These are phyloP conservation scores for Monilinia aucupariae DNA, from an alignment of 2,329 filamentous ascomycete species.

Conservation along the genomic window DNA sequence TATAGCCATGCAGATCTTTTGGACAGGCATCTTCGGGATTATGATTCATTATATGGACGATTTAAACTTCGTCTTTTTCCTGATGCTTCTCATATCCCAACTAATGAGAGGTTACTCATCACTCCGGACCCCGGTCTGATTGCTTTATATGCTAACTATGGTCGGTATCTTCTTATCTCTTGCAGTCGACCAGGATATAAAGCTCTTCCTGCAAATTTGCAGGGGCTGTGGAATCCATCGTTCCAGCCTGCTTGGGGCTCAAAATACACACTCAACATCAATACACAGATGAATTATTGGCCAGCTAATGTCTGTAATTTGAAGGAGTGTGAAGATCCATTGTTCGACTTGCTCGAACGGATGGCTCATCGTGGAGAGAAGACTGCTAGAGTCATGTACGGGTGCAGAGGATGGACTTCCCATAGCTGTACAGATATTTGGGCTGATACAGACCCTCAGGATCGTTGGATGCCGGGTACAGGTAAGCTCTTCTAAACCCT, in stretches of 20 bases:
- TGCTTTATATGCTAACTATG: conserved; percentile 38
- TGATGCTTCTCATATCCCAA: conserved; percentile 26
- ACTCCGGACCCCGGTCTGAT: conserved; percentile 24
- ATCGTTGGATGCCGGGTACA: conserved; percentile 34
- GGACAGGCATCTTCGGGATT: conserved; percentile 36
- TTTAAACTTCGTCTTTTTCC: conserved; percentile 31
- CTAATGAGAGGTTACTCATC: conserved; percentile 31
- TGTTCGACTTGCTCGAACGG: conserved; percentile 39
- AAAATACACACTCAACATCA: conserved; percentile 49
- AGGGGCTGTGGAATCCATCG: conserved; percentile 42
- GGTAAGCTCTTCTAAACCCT: conserved; percentile 19
- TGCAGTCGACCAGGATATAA: conserved; percentile 32
- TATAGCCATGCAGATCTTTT: conserved; percentile 22
- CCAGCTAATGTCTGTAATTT: conserved; percentile 33
- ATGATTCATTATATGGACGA: conserved; percentile 33
- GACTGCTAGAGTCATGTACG: conserved; percentile 34
- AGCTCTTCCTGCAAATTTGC: conserved; percentile 40
- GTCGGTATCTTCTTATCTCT: conserved; percentile 39
- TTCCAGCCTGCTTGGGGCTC: conserved; percentile 43
- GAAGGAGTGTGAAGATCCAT: conserved; percentile 37
- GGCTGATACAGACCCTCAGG: conserved; percentile 35
- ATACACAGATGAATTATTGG: conserved; percentile 52
- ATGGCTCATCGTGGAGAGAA: conserved; percentile 35
- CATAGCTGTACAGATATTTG: conserved; percentile 36
- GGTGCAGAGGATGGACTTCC: conserved; percentile 31